These are phyloP conservation scores for Cinnamomum chago DNA, from an alignment of 164 flowering plant genomes.

Conservation along the genomic window DNA sequence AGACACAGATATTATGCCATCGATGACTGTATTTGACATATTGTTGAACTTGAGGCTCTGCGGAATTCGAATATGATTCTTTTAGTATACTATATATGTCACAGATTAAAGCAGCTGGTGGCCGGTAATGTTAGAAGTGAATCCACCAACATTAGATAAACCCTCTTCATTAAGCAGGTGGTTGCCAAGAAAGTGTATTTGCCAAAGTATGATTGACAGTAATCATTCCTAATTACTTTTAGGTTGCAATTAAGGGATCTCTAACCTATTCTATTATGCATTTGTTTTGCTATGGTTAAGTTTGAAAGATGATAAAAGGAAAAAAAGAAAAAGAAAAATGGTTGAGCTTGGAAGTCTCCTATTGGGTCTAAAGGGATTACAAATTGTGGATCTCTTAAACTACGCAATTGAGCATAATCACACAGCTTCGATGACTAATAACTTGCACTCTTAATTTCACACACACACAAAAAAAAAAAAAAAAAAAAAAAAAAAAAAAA, in stretches of 20 bases:
- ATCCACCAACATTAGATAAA: neutral
- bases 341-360: too few species aligned
- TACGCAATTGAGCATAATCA: too few species aligned
- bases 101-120: neutral
- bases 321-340: neutral
- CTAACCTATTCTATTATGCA: neutral
- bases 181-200: too few species aligned
- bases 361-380: too few species aligned
- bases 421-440: too few species aligned
- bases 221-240: too few species aligned
- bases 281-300: neutral
- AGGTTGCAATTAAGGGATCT: neutral
- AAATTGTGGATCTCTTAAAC: too few species aligned
- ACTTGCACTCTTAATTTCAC: too few species aligned
- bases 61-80: neutral
- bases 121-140: neutral
- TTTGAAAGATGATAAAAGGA: neutral
- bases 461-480: too few species aligned
- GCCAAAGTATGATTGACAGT: too few species aligned
- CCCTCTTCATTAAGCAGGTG: neutral
- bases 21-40: conserved; percentile 35
- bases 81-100: neutral
- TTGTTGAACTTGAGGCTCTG: conserved; percentile 55
- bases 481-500: too few species aligned
- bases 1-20: conserved; percentile 40